Evolutionary conservation across 1,139 yeast genomes (phyloP), one percentile per base, ranked within the genome.

Genomic region (Lodderomyces parapsilosis): DNA sequence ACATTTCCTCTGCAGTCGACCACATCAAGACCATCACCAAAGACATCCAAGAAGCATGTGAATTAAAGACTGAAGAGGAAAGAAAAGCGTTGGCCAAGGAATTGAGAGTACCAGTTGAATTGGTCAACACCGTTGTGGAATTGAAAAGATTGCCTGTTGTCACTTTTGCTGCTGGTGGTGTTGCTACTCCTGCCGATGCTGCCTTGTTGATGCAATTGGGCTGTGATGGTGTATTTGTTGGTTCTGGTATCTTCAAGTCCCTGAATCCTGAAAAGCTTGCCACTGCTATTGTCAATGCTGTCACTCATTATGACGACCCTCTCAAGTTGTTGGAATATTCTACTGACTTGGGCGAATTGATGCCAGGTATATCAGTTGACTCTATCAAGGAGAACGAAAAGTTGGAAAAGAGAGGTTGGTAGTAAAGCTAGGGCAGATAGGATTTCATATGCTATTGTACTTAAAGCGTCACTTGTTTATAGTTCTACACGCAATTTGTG

Each of bases 191-290:
- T 23, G 83, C 93, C 2, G 96, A 87, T 63, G 95, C 95, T 36
- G 95, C 95, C 9, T 69, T 87, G 52, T 83, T 89, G 65, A 86
- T 87, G 95, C 91, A 86, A 65, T 72, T 86, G 56, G 96, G 96
- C n/a, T 85, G 90, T 62, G 95, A 87, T 59, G 96, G 96, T 51
- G 90, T 87, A 32, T 87, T 87, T 59, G 96, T 87, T 34, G 96
- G 96, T n/a, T 83, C 90, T 7, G 96, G 96, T 38, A 87, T 87
- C 52, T 87, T 87, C 78, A 82, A 83, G 62, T 81, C 88, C 38
- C 73, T 76, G 49, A 78, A 86, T 65, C 94, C 94, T 2, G 88
- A 76, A 57, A 77, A 78, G 61, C 74, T 87, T 56, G 96, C 96
- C 36, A 76, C 70, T 55, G 90, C 94, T 20, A 83, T 87, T 61